These are phyloP conservation scores for Primulina tabacum DNA, from an alignment of 257 asterid genomes.

Conservation along the genomic window DNA sequence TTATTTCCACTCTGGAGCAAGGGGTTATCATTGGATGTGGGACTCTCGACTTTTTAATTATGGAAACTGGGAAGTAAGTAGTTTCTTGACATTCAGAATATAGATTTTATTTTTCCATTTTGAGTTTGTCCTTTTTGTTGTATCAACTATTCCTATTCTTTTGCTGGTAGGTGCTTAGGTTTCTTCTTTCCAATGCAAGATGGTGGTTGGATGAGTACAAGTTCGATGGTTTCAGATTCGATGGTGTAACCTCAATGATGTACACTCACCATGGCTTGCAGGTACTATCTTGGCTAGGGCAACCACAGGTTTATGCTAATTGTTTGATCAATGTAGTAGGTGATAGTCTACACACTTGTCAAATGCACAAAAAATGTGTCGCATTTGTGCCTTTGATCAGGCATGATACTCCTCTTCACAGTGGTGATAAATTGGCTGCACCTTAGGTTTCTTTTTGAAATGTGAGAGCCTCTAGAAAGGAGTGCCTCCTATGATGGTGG, in stretches of 20 bases:
- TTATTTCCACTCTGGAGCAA: conserved; percentile 91
- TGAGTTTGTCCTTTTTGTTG: conserved; percentile 10
- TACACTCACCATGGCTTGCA: conserved; percentile 94
- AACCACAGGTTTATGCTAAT: conserved; percentile 10
- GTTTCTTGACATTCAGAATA: conserved; percentile 13
- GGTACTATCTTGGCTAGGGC: conserved; percentile 42
- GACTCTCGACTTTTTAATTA: conserved; percentile 99
- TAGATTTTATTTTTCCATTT: background rate
- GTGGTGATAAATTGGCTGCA: background rate
- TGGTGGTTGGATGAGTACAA: conserved; percentile 99
- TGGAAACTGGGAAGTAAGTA: conserved; percentile 98
- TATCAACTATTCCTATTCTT: conserved; percentile 18
- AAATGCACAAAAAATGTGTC: conserved; percentile 1
- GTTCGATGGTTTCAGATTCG: conserved; percentile 98
- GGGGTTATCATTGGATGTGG: conserved; percentile 99
- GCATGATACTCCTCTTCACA: background rate
- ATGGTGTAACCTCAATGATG: conserved; percentile 99
- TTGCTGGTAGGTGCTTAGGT: conserved; percentile 72
- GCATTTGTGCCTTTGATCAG: background rate
- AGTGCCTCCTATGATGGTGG: background rate
- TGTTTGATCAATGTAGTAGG: conserved; percentile 20
- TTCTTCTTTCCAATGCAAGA: conserved; percentile 93
- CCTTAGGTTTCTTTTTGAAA: background rate
- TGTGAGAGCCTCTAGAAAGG: background rate
- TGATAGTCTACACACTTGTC: conserved; percentile 1